Percentiles rank a stretch among this genome's conserved stretches.
Conservation (phyloP, 805 yeast genomes). For the Candida ponderosae region DNA sequence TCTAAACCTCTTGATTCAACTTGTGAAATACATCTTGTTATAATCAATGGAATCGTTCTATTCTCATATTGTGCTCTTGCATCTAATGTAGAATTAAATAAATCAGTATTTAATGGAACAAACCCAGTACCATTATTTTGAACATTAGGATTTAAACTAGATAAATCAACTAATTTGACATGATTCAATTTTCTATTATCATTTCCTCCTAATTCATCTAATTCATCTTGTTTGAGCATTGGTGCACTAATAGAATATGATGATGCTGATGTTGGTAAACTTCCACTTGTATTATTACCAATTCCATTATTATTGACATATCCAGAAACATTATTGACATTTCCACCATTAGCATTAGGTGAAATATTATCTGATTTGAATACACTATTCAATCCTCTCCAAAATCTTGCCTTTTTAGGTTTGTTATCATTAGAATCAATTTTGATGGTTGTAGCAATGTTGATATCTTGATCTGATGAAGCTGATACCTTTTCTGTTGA, state of each 20-base stretch:
- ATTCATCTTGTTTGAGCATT: slow-evolving; percentile 24
- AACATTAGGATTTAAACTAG: background rate
- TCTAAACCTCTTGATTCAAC: slow-evolving; percentile 73
- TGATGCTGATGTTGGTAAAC: slow-evolving; percentile 4
- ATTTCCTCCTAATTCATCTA: slow-evolving; percentile 25
- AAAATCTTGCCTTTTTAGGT: slow-evolving; percentile 23
- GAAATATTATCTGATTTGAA: slow-evolving; percentile 10
- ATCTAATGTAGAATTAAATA: slow-evolving; percentile 44
- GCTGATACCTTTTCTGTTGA: background rate
- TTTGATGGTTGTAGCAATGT: background rate
- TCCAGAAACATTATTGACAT: slow-evolving; percentile 2
- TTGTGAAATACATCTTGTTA: slow-evolving; percentile 63
- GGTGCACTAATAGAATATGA: slow-evolving; percentile 28
- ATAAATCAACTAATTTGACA: background rate
- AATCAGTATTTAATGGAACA: slow-evolving; percentile 8
- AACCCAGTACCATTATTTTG: slow-evolving; percentile 4
- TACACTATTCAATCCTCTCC: slow-evolving; percentile 19
- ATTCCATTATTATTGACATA: slow-evolving; percentile 2
- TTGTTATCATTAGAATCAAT: slow-evolving; percentile 2
- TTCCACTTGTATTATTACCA: background rate
- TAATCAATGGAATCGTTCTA: slow-evolving; percentile 57
- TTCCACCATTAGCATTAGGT: slow-evolving; percentile 6
- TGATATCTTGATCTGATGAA: background rate
- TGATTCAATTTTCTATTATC: slow-evolving; percentile 24
- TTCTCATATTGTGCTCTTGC: slow-evolving; percentile 57